A percentile compares a stretch with the other conserved stretches of the same genome.
Conservation (phyloP, 1,139 yeast genomes). For the Saccharomyces hybrid region DNA sequence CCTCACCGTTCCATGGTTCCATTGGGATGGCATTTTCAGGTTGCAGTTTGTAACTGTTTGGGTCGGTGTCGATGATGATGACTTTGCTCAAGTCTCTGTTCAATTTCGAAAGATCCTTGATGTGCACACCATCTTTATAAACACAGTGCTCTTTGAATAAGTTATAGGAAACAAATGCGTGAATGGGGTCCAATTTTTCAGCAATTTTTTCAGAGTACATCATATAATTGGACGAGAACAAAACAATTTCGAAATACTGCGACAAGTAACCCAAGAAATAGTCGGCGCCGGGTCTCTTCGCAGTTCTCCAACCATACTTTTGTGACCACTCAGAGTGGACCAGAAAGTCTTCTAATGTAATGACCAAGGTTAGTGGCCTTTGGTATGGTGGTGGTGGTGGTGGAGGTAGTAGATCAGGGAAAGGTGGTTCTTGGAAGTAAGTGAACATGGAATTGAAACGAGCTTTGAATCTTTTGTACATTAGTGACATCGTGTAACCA, state of each 20-base stretch:
- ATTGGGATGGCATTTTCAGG: constrained; percentile 87
- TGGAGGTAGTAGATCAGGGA: constrained; percentile 84
- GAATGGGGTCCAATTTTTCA: constrained; percentile 85
- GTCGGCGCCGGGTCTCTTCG: constrained; percentile 97
- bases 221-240: constrained; percentile 79
- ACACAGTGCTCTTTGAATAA: constrained; percentile 82
- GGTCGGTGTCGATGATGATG: constrained; percentile 69
- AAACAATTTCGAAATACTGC: constrained; percentile 90
- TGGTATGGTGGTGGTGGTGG: constrained; percentile 90
- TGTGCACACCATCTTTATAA: constrained; percentile 76
- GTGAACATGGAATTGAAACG: constrained; percentile 72
- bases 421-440: constrained; percentile 88
- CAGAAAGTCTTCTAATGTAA: constrained; percentile 82
- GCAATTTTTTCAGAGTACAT: constrained; percentile 81
- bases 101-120: constrained; percentile 77
- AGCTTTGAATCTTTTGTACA: constrained; percentile 60
- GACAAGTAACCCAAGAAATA: constrained; percentile 91
- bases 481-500: constrained; percentile 61
- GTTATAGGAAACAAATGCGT: constrained; percentile 80
- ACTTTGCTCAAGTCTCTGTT: constrained; percentile 86
- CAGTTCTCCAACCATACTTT: constrained; percentile 95
- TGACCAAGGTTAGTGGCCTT: constrained; percentile 83
- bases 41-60: constrained; percentile 68
- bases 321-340: constrained; percentile 90
- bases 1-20: constrained; percentile 77